A percentile compares a stretch with the other conserved stretches of the same genome.
Evolutionary conservation across 2,329 filamentous ascomycete species (phyloP).

Genomic region (Colletotrichum phormii): DNA sequence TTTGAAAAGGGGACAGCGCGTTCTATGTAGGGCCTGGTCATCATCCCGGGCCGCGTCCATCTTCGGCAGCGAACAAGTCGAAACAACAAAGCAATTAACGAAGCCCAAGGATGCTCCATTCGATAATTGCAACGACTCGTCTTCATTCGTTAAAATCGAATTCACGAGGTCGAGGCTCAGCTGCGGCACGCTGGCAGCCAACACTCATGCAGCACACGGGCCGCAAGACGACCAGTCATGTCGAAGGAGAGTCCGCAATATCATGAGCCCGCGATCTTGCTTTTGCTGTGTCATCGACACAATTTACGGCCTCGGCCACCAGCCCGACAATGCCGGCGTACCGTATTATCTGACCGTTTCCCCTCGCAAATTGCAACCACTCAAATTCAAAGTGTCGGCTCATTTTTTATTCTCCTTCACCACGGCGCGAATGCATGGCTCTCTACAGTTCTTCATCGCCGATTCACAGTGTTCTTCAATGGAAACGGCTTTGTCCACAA

Average conservation of each 20-base stretch:
- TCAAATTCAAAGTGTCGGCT: slow-evolving; percentile 2
- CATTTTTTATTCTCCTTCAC: background rate
- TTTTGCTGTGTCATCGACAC: slow-evolving; percentile 49
- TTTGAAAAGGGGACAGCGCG: background rate
- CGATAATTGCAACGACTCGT: background rate
- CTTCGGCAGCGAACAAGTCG: background rate
- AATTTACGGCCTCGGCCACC: background rate
- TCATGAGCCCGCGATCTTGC: slow-evolving; percentile 46
- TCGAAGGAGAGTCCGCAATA: slow-evolving; percentile 1
- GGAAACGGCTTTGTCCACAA: background rate
- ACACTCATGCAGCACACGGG: slow-evolving; percentile 1
- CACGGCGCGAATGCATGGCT: background rate
- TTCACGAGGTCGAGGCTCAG: background rate
- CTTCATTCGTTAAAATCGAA: slow-evolving; percentile 18
- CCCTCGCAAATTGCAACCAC: background rate
- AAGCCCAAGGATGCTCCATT: background rate
- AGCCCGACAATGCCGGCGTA: background rate
- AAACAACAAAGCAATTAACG: background rate
- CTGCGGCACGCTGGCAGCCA: background rate
- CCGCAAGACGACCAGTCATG: background rate
- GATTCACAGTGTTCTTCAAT: background rate
- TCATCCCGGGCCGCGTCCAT: background rate
- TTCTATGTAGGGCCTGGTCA: background rate
- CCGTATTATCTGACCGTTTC: background rate
- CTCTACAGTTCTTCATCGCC: slow-evolving; percentile 12